A percentile compares a stretch with the other conserved stretches of the same genome.
These are phyloP conservation scores for Podaxis mareebaensis DNA, from an alignment of 768 basidiomycete genomes.

Conservation along the genomic window DNA sequence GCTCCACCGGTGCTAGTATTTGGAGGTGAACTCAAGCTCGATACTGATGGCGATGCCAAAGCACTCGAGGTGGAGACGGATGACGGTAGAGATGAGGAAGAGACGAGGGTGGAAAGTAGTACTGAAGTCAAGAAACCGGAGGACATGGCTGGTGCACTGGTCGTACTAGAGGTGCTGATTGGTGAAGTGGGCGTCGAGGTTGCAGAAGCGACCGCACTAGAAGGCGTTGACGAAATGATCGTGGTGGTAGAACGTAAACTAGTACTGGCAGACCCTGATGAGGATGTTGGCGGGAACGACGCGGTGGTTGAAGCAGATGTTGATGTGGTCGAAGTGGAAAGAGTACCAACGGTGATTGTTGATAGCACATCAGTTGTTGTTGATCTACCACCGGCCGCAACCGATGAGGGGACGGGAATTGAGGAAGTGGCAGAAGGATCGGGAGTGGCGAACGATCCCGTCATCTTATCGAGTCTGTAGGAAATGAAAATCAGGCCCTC, in stretches of 20 bases:
- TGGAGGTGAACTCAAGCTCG: not conserved
- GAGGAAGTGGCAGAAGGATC: conserved; percentile 48
- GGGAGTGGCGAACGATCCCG: conserved; percentile 54
- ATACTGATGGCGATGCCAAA: not conserved
- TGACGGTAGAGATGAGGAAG: not conserved
- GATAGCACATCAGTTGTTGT: conserved; percentile 35
- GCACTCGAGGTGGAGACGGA: not conserved
- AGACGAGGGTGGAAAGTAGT: not conserved
- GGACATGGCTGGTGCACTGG: conserved; percentile 6
- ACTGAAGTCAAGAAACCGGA: conserved; percentile 10
- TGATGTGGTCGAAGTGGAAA: conserved; percentile 24
- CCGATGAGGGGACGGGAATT: conserved; percentile 40
- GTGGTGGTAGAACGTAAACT: not conserved
- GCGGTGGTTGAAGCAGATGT: conserved; percentile 23
- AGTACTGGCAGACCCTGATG: conserved; percentile 23
- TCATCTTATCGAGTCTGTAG: conserved; percentile 56
- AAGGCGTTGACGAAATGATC: conserved; percentile 13
- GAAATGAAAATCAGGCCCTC: conserved; percentile 4
- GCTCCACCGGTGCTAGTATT: not conserved
- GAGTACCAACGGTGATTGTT: conserved; percentile 39
- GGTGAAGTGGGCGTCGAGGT: conserved; percentile 16
- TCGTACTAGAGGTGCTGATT: not conserved
- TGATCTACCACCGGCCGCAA: conserved; percentile 32
- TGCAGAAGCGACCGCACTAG: not conserved
- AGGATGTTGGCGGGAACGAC: conserved; percentile 19